Percentiles rank a stretch among this genome's conserved stretches.
phyloP scores from a whole-genome alignment of 106 monocot genomes.

The Gastrodia elata region DNA sequence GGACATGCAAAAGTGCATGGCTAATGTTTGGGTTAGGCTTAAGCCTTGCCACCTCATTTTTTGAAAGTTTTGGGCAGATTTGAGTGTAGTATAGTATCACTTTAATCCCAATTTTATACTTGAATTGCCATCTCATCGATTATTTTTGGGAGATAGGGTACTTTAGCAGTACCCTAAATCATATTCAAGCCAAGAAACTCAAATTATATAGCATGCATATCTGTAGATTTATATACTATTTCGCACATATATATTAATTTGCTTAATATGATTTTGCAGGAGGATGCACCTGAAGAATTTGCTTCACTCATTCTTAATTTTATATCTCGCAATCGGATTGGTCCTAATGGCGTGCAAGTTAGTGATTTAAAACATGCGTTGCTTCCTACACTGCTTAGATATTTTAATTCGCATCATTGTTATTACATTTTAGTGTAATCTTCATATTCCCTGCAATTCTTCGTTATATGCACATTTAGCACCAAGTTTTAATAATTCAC shows the following conservation, averaged over 20 bases:
- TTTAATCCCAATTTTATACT: too few species aligned
- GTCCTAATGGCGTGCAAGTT: constrained; percentile 86
- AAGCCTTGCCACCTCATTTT: too few species aligned
- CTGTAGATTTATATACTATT: not conserved
- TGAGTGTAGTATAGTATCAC: too few species aligned
- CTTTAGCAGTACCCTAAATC: too few species aligned
- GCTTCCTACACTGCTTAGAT: not conserved
- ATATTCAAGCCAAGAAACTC: not conserved
- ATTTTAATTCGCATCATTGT: not conserved
- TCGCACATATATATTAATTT: not conserved
- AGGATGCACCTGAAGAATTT: constrained; percentile 97
- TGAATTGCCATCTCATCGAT: too few species aligned
- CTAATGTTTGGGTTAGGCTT: too few species aligned
- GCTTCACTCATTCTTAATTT: constrained; percentile 69
- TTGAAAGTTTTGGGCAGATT: too few species aligned
- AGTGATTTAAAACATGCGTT: constrained; percentile 3
- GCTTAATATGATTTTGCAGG: constrained; percentile 37
- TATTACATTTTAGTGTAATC: not conserved
- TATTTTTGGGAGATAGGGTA: too few species aligned
- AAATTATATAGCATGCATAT: not conserved
- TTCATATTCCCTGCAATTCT: not conserved
- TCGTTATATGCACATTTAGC: too few species aligned
- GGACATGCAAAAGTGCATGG: too few species aligned
- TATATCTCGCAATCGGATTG: constrained; percentile 81
- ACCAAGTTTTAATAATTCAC: too few species aligned